phyloP scores from a whole-genome alignment of 495 filamentous ascomycete genomes.

The Neurospora tetrasperma region DNA sequence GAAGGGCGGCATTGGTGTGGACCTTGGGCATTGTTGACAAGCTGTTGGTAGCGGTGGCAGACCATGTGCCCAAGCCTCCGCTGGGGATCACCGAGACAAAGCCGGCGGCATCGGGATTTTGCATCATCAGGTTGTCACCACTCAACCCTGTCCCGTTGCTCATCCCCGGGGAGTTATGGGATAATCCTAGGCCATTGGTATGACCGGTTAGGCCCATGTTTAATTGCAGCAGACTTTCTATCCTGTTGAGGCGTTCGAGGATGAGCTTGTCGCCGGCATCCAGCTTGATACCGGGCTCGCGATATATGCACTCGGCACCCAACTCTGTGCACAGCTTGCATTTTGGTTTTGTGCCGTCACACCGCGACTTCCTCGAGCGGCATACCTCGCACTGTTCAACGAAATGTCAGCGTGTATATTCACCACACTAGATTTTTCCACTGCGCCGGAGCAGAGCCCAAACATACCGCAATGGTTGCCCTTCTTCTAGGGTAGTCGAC shows the following conservation, averaged over 20 bases:
- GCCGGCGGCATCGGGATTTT: constrained; percentile 19
- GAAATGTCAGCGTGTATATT: constrained; percentile 17
- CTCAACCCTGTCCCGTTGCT: constrained; percentile 60
- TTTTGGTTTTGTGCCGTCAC: constrained; percentile 73
- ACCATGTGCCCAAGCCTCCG: constrained; percentile 65
- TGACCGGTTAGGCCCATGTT: constrained; percentile 40
- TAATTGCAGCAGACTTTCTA: constrained; percentile 67
- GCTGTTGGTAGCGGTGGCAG: constrained; percentile 48
- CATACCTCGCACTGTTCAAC: constrained; percentile 66
- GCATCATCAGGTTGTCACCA: constrained; percentile 50
- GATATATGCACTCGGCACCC: constrained; percentile 72
- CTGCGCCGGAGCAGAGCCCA: not conserved
- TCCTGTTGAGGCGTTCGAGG: constrained; percentile 61
- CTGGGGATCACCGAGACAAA: constrained; percentile 51
- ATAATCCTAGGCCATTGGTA: constrained; percentile 30
- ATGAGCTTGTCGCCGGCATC: constrained; percentile 81
- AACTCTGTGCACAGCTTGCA: constrained; percentile 76
- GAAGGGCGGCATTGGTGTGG: constrained; percentile 68
- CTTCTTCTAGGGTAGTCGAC: constrained; percentile 59
- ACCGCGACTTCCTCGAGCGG: constrained; percentile 71
- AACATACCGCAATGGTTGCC: constrained; percentile 62
- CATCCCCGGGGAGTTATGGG: constrained; percentile 54
- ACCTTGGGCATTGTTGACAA: constrained; percentile 78
- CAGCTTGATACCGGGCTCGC: constrained; percentile 78
- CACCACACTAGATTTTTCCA: not conserved